These are phyloP conservation scores for Talaromyces borbonicus DNA, from an alignment of 495 filamentous ascomycete genomes.

Conservation along the genomic window DNA sequence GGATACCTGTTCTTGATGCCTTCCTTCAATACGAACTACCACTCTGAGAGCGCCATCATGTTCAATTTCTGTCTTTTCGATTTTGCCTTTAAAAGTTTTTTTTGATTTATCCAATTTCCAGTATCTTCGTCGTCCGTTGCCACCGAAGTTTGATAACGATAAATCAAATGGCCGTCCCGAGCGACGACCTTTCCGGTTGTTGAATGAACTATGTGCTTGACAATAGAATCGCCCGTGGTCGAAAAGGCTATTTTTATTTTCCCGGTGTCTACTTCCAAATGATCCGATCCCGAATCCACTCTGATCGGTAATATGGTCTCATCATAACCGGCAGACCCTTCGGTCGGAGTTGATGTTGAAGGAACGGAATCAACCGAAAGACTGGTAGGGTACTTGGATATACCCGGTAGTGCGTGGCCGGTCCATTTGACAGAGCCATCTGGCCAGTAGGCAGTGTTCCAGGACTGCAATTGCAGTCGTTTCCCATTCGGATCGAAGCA, in stretches of 20 bases:
- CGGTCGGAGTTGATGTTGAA: neutral
- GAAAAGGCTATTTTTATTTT: conserved; percentile 27
- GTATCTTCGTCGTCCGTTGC: conserved; percentile 15
- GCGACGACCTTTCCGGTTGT: conserved; percentile 27
- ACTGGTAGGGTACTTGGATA: conserved; percentile 2
- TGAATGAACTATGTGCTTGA: conserved; percentile 22
- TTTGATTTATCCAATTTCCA: neutral
- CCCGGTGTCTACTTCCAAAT: conserved; percentile 21
- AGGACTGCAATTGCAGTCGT: conserved; percentile 26
- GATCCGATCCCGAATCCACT: neutral
- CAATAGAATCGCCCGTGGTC: conserved; percentile 21
- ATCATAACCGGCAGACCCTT: neutral
- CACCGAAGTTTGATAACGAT: conserved; percentile 25
- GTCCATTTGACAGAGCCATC: conserved; percentile 41
- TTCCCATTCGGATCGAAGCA: conserved; percentile 13
- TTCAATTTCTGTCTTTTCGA: neutral
- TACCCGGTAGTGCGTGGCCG: conserved; percentile 25
- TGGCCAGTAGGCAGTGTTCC: conserved; percentile 34
- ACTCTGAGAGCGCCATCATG: conserved; percentile 16
- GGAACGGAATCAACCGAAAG: neutral
- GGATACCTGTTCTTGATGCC: conserved; percentile 1
- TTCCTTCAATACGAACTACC: conserved; percentile 25
- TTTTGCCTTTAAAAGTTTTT: neutral
- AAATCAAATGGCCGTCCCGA: conserved; percentile 29
- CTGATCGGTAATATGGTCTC: neutral